These are phyloP conservation scores for Kandelia obovata DNA, from an alignment of 345 rosid species.

Conservation along the genomic window DNA sequence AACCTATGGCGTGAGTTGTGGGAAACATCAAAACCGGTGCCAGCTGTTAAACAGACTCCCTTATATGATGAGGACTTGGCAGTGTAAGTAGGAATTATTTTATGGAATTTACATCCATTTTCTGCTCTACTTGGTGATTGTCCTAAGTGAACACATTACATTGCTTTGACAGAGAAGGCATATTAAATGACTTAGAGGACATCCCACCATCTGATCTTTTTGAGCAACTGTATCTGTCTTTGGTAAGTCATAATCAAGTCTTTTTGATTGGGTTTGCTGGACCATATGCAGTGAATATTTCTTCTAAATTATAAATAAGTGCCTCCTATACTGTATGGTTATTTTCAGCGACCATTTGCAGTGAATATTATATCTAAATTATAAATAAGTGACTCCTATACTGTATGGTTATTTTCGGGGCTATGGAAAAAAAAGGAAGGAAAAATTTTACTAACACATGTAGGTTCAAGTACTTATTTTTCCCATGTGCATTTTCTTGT, in stretches of 20 bases:
- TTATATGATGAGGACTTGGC: conserved; percentile 90
- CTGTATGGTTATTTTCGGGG: too few relatives aligned
- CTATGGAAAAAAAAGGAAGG: too few relatives aligned
- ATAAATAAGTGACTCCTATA: too few relatives aligned
- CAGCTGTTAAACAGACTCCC: conserved; percentile 88
- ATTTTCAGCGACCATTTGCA: too few relatives aligned
- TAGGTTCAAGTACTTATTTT: too few relatives aligned
- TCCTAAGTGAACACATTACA: neutral
- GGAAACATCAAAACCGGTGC: conserved; percentile 85
- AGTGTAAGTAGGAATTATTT: conserved; percentile 59
- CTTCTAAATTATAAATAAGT: too few relatives aligned
- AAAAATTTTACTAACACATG: too few relatives aligned
- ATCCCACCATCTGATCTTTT: conserved; percentile 66
- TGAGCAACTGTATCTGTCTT: conserved; percentile 75
- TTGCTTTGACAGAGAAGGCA: conserved; percentile 66
- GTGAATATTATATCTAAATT: too few relatives aligned
- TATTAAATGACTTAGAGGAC: conserved; percentile 71
- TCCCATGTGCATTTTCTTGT: too few relatives aligned
- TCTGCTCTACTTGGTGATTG: neutral
- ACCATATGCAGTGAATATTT: too few relatives aligned
- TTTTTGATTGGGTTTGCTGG: neutral
- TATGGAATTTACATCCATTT: neutral
- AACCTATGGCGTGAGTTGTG: conserved; percentile 95
- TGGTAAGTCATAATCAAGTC: conserved; percentile 45
- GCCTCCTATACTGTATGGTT: too few relatives aligned